Evolutionary conservation across 1,139 yeast species (phyloP).

Genomic region (Diutina scorzettiae): DNA sequence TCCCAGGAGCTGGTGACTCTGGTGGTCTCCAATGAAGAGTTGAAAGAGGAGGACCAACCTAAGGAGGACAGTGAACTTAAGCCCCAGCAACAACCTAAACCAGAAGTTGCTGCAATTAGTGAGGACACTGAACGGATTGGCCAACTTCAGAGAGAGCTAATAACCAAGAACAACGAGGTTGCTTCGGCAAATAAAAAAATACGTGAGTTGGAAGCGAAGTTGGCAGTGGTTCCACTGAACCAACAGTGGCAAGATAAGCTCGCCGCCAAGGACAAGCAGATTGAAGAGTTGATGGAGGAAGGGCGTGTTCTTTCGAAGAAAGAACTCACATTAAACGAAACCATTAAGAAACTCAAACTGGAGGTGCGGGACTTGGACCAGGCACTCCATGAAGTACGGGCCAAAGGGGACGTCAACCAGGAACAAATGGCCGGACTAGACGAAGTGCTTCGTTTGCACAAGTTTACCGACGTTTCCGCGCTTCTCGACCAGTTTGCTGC

Average conservation of each 20-base stretch:
- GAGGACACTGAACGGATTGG: not conserved
- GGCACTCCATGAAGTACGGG: constrained; percentile 23
- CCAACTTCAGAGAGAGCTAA: not conserved
- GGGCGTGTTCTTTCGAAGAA: constrained; percentile 68
- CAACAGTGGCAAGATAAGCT: not conserved
- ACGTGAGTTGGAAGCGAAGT: not conserved
- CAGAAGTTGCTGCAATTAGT: not conserved
- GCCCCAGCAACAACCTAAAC: not conserved
- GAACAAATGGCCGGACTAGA: constrained; percentile 23
- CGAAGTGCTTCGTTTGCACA: constrained; percentile 18
- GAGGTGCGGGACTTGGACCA: constrained; percentile 33
- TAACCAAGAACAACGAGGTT: not conserved
- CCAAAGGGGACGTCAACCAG: constrained; percentile 20
- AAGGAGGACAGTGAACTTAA: not conserved
- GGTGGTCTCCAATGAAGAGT: not conserved
- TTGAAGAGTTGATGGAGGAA: constrained; percentile 52
- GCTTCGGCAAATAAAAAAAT: not conserved
- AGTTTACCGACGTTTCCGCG: constrained; percentile 18
- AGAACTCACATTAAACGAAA: constrained; percentile 58
- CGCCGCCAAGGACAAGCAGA: constrained; percentile 44
- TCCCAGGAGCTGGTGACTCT: not conserved
- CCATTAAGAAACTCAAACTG: constrained; percentile 49
- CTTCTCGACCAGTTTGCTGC: constrained; percentile 13
- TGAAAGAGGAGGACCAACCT: not conserved
- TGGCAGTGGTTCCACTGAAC: not conserved